These are phyloP conservation scores for Acacia confusa DNA, from an alignment of 306 rosid species.

Conservation along the genomic window DNA sequence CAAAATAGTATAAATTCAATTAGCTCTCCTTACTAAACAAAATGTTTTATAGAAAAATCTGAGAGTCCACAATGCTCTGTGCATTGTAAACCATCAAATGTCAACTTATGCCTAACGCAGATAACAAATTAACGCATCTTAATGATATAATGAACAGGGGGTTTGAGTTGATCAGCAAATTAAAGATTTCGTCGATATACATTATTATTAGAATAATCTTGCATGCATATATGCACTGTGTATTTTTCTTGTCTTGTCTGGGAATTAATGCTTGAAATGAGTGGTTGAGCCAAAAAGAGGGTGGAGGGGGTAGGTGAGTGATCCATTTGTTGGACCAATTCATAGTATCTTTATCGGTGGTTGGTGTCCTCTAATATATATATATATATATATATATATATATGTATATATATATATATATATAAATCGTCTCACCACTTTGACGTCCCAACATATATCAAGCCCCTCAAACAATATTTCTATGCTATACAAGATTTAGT, in stretches of 20 bases:
- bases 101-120: not conserved
- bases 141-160: not conserved
- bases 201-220: not conserved
- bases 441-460: no score
- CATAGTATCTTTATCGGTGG: not conserved
- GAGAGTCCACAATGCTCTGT: not conserved
- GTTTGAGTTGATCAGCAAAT: not conserved
- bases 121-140: no score
- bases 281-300: not conserved
- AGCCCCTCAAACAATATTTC: no score
- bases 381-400: no score
- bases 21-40: no score
- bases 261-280: not conserved
- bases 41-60: no score
- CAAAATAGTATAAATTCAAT: fast-evolving
- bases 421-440: no score
- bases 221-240: no score
- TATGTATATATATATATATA: no score
- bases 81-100: not conserved
- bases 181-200: not conserved
- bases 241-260: not conserved
- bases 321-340: conserved; percentile 5
- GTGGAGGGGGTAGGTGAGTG: conserved; percentile 19
- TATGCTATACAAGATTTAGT: no score
- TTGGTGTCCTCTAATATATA: not conserved